phyloP scores from a whole-genome alignment of 345 rosid genomes.

The Durio zibethinus region DNA sequence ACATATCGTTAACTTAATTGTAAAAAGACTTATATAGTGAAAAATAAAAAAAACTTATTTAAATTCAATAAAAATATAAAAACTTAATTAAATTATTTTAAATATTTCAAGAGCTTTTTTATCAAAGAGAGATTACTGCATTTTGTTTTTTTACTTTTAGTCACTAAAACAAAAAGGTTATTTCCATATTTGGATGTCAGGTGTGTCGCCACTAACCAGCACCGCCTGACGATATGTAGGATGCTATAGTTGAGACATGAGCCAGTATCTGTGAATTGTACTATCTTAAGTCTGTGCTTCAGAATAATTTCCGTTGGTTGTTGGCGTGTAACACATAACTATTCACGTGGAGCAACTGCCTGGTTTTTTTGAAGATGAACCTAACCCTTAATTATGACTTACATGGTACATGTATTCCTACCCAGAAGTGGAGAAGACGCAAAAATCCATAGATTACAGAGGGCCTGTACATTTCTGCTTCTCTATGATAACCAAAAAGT shows the following conservation, averaged over 20 bases:
- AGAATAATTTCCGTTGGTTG: background rate
- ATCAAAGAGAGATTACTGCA: too few relatives aligned
- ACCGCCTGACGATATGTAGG: background rate
- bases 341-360: background rate
- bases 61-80: too few relatives aligned
- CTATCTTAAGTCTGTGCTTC: background rate
- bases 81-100: too few relatives aligned
- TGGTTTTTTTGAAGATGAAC: background rate
- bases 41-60: too few relatives aligned
- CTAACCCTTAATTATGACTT: slow-evolving; percentile 12
- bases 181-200: background rate
- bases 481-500: slow-evolving; percentile 31
- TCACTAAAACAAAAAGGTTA: too few relatives aligned
- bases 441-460: slow-evolving; percentile 37
- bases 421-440: slow-evolving; percentile 12
- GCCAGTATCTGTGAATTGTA: background rate
- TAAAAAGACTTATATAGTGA: too few relatives aligned
- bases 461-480: slow-evolving; percentile 57
- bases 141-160: too few relatives aligned
- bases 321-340: background rate
- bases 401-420: slow-evolving; percentile 21
- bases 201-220: background rate
- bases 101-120: too few relatives aligned
- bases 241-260: background rate
- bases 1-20: too few relatives aligned